Evolutionary conservation across 805 yeast species (phyloP).

Genomic region (Saturnispora galanensis): DNA sequence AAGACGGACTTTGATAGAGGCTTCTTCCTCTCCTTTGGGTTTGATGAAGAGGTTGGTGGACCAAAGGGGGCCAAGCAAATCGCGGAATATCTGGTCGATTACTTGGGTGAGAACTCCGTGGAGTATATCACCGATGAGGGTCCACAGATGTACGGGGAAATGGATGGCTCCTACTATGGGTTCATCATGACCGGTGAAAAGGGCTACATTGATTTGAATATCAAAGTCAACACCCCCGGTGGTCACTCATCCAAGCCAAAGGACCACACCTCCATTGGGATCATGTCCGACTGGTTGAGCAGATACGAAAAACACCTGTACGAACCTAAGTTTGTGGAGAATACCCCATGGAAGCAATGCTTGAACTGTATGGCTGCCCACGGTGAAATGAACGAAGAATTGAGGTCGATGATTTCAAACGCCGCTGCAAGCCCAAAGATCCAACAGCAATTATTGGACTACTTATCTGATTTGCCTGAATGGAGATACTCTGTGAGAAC

Average conservation of each 20-base stretch:
- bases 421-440: conserved; percentile 23
- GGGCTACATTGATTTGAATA: conserved; percentile 33
- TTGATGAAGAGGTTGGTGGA: conserved; percentile 72
- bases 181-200: conserved; percentile 39
- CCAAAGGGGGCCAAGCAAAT: conserved; percentile 45
- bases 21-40: conserved; percentile 57
- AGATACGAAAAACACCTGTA: conserved; percentile 49
- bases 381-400: conserved; percentile 13
- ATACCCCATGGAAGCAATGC: conserved; percentile 35
- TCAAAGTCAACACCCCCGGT: conserved; percentile 34
- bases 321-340: conserved; percentile 30
- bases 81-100: conserved; percentile 24
- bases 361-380: conserved; percentile 59
- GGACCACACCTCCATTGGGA: conserved; percentile 37
- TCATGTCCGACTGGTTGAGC: conserved; percentile 43
- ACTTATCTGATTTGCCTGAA: conserved; percentile 11
- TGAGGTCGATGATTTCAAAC: conserved; percentile 4
- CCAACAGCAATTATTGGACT: conserved; percentile 28
- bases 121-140: conserved; percentile 35
- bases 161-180: conserved; percentile 30
- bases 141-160: conserved; percentile 26
- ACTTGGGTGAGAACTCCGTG: conserved; percentile 33
- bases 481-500: conserved; percentile 41
- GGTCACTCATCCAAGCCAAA: conserved; percentile 43
- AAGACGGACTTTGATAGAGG: conserved; percentile 50